phyloP scores from a whole-genome alignment of 1,284 basidiomycete genomes.

The Entoloma clypeatum region DNA sequence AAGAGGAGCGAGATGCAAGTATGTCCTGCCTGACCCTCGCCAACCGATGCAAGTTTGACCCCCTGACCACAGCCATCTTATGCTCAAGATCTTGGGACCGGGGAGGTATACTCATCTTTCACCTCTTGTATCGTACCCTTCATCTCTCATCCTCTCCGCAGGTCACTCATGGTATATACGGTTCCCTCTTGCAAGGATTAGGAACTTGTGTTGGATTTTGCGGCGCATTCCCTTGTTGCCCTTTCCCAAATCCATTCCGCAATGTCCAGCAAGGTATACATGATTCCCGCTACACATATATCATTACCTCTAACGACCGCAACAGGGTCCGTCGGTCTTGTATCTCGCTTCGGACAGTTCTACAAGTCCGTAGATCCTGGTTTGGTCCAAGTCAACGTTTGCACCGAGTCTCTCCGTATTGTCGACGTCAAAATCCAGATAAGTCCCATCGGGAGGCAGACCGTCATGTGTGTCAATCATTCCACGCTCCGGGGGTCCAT shows the following conservation, averaged over 20 bases:
- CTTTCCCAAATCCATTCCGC: slow-evolving; percentile 74
- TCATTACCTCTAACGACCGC: slow-evolving; percentile 4
- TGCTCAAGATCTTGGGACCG: slow-evolving; percentile 80
- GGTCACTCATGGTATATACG: slow-evolving; percentile 85
- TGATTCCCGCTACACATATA: slow-evolving; percentile 7
- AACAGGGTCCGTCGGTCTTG: slow-evolving; percentile 81
- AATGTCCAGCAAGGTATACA: slow-evolving; percentile 75
- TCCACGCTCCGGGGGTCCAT: slow-evolving; percentile 1
- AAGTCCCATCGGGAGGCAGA: slow-evolving; percentile 81
- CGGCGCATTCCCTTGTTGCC: slow-evolving; percentile 88
- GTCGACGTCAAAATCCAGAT: slow-evolving; percentile 97
- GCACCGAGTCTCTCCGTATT: slow-evolving; percentile 78
- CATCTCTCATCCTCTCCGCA: slow-evolving; percentile 20
- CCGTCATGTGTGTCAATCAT: slow-evolving; percentile 54
- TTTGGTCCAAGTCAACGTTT: slow-evolving; percentile 89
- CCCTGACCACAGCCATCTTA: slow-evolving; percentile 65
- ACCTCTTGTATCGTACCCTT: neutral
- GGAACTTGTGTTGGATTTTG: slow-evolving; percentile 56
- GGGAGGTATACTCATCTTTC: slow-evolving; percentile 37
- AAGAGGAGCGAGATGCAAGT: slow-evolving; percentile 85
- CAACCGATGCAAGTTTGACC: slow-evolving; percentile 16
- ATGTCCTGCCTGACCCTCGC: slow-evolving; percentile 16
- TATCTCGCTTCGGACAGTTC: slow-evolving; percentile 91
- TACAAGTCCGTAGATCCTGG: slow-evolving; percentile 95
- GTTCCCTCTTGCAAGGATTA: slow-evolving; percentile 70